These are phyloP conservation scores for Dysphania ambrosioides DNA, from an alignment of 148 eudicot species.

Conservation along the genomic window DNA sequence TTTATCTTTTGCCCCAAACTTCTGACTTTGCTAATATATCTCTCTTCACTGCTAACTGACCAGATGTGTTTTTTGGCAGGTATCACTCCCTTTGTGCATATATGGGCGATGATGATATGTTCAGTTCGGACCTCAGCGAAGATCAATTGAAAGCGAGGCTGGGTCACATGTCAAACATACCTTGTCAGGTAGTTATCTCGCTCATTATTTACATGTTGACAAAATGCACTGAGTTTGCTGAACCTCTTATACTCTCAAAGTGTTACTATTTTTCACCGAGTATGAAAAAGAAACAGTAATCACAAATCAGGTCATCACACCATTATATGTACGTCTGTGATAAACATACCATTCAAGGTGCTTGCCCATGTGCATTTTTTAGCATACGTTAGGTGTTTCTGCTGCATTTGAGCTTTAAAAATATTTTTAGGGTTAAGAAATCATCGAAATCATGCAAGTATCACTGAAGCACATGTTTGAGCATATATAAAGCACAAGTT, in stretches of 20 bases:
- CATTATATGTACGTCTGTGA: neutral
- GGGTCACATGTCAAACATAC: conserved; percentile 85
- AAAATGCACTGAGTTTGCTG: neutral
- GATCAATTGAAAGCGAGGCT: conserved; percentile 78
- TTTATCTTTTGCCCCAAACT: neutral
- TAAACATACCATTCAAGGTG: neutral
- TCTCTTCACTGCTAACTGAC: conserved; percentile 6
- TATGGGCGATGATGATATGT: conserved; percentile 97
- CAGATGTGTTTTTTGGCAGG: conserved; percentile 43
- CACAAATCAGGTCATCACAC: neutral
- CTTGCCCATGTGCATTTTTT: neutral
- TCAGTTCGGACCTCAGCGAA: conserved; percentile 94
- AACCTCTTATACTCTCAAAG: neutral
- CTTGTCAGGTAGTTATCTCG: conserved; percentile 69
- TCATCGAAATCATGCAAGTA: neutral
- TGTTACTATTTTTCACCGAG: no score
- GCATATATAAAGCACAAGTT: neutral
- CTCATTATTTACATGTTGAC: no score
- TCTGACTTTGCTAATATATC: neutral
- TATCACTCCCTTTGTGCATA: conserved; percentile 83
- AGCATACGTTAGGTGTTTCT: neutral
- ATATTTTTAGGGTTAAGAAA: neutral
- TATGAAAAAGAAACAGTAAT: no score
- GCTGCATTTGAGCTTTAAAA: neutral
- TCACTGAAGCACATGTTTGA: neutral